Base-by-base conservation (phyloP, 148 eudicot genomes). In the Chenopodium album region DNA sequence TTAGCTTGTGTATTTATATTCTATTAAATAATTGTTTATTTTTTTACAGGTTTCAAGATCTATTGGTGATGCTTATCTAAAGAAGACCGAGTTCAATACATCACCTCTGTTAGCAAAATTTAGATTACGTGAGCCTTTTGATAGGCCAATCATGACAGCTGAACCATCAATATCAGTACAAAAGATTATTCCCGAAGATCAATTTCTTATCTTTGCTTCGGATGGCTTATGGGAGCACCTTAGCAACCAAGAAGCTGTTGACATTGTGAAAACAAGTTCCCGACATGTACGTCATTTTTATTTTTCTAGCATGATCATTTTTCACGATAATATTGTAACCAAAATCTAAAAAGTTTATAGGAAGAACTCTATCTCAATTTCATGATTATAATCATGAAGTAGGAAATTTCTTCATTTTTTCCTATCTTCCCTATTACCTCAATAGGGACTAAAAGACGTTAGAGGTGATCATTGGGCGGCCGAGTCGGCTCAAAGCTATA, bases 171-270 rank as follows among this genome's bases (percentile, higher is more conserved):
- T 93, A 74, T 66, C 56, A 6, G 87, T 90, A n/a, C 90, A 90
- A 31, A 87, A 91, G 72, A 86, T 93, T 23, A 28, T 50, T 62
- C 89, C 93, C 0, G 91, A 89, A 80, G 97, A 93, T 78, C 91
- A 82, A 29, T 92, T 92, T 88, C 87, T 92, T 69, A 92, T 92
- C 59, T 92, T 92, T 87, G 97, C 92, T 50, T 92, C 97, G 8
- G 97, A 93, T 85, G 97, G 97, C 69, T 85, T 93, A 56, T 93
- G 97, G 97, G 97, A 93, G 73, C 97, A 91, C 85, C 91, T 93
- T 76, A 89, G 85, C 89, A 93, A 93, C 84, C 93, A 93, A 80
- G 88, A 87, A 67, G 97, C 93, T 10, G 97, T 93, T 70, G 93
- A 93, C 79, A 87, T 93, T 60, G 93, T 93, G 83, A 82, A 87